Evolutionary conservation across 805 yeast genomes (phyloP), one percentile per base, ranked within the genome.

Genomic region (Hanseniaspora valbyensis): DNA sequence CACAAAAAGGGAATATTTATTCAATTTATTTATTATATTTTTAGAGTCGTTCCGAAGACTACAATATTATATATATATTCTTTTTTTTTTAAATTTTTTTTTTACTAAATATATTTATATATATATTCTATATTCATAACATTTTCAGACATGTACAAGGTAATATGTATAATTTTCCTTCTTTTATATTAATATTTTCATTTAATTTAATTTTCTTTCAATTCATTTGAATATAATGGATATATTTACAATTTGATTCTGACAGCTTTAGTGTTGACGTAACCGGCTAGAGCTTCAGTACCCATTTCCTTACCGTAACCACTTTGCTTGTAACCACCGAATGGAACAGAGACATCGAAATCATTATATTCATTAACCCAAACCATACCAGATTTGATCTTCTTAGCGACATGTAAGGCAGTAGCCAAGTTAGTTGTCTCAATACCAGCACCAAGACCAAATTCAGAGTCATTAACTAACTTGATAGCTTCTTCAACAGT

Each of bases 221-320:
- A 74, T 77, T 16, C 81, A 71, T 26, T 78, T 66, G 9, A 63
- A 59, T 29, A 72, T 68, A 13, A 82, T 40, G 10, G 18, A n/a
- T n/a, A n/a, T n/a, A 19, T 21, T 44, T 48, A 48, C 19, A 67
- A 58, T 56, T 67, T 75, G 54, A 70, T 68, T 76, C 92, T 80
- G 54, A 83, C 83, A 56, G 86, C 84, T 69, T 82, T 83, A 56
- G 72, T 73, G 67, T 81, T 87, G 53, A 83, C 77, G 73, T 82
- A 83, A 70, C 78, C 77, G 57, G 80, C 86, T 57, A 81, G 74
- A 48, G 83, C 87, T 63, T 82, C 88, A 42, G 67, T 67, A 68
- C 92, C 92, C 89, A 83, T 80, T 72, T 83, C 92, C 73, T 86
- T 80, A 66, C 92, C 92, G 65, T 81, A 75, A 66, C 90, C 90